phyloP scores from a whole-genome alignment of 202 grass and related monocot genomes.

The Setaria italica region DNA sequence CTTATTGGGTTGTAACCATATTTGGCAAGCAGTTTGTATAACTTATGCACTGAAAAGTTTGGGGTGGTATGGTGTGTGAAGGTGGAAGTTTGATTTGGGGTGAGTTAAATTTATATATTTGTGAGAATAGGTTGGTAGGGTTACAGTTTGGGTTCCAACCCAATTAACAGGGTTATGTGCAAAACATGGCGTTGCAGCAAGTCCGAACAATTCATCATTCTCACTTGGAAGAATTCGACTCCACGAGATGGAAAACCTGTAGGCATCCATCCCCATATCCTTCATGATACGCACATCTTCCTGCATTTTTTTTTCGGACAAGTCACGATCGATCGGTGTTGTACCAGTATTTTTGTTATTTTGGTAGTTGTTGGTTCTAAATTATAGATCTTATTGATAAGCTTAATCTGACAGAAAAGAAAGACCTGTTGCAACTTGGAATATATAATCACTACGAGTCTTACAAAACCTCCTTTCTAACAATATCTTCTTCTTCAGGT shows the following conservation, averaged over 20 bases:
- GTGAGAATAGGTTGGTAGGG: too few relatives aligned
- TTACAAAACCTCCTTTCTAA: too few relatives aligned
- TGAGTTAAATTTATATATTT: too few relatives aligned
- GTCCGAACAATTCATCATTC: background rate
- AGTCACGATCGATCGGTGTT: background rate
- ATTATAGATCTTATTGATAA: background rate
- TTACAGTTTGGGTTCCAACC: too few relatives aligned
- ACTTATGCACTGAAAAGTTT: too few relatives aligned
- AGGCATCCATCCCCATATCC: constrained; percentile 70
- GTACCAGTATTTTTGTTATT: background rate
- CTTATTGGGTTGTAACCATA: too few relatives aligned
- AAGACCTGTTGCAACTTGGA: background rate
- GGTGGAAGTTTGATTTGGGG: too few relatives aligned
- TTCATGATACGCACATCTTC: constrained; percentile 71
- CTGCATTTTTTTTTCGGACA: constrained; percentile 20
- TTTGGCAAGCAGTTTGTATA: too few relatives aligned
- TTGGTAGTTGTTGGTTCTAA: background rate
- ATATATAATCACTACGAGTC: too few relatives aligned
- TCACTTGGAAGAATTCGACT: constrained; percentile 61
- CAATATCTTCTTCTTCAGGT: too few relatives aligned
- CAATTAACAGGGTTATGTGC: too few relatives aligned
- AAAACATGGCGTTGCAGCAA: background rate
- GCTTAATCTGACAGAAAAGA: background rate
- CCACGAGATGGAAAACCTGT: constrained; percentile 75
- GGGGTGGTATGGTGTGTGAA: too few relatives aligned